Evolutionary conservation across 495 filamentous ascomycete species (phyloP).

Genomic region (Hypoxylon subgilvum): DNA sequence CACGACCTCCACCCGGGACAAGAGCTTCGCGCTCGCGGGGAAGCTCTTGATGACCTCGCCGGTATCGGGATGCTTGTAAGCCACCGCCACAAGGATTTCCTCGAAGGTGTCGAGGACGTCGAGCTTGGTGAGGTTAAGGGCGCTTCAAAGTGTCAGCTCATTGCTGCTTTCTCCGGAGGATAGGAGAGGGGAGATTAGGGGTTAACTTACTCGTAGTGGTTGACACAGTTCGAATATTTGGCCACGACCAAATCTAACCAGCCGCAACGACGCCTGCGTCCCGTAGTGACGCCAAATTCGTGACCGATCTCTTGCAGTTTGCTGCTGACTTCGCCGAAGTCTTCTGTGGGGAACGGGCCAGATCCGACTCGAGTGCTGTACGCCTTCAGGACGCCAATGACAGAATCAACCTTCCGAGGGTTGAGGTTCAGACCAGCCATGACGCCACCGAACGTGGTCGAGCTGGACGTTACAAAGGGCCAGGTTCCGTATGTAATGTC

Average conservation of each 20-base stretch:
- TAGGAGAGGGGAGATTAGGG: not conserved
- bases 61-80: slow-evolving; percentile 62
- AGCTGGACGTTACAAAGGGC: slow-evolving; percentile 24
- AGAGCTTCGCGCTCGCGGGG: slow-evolving; percentile 45
- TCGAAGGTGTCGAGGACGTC: slow-evolving; percentile 85
- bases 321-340: slow-evolving; percentile 60
- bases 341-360: slow-evolving; percentile 86
- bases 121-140: slow-evolving; percentile 49
- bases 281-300: slow-evolving; percentile 79
- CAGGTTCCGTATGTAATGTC: slow-evolving; percentile 49
- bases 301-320: slow-evolving; percentile 52
- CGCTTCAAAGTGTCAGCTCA: not conserved
- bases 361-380: slow-evolving; percentile 75
- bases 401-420: slow-evolving; percentile 32
- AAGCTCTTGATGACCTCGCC: slow-evolving; percentile 44
- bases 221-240: slow-evolving; percentile 73
- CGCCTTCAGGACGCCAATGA: slow-evolving; percentile 89
- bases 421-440: slow-evolving; percentile 25
- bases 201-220: slow-evolving; percentile 61
- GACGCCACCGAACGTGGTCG: slow-evolving; percentile 28
- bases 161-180: not conserved
- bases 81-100: slow-evolving; percentile 77
- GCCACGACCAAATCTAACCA: slow-evolving; percentile 91
- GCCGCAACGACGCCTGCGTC: slow-evolving; percentile 81
- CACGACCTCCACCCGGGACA: slow-evolving; percentile 58